These are phyloP conservation scores for Epichloe aotearoae DNA, from an alignment of 2,329 filamentous ascomycete species.

Conservation along the genomic window DNA sequence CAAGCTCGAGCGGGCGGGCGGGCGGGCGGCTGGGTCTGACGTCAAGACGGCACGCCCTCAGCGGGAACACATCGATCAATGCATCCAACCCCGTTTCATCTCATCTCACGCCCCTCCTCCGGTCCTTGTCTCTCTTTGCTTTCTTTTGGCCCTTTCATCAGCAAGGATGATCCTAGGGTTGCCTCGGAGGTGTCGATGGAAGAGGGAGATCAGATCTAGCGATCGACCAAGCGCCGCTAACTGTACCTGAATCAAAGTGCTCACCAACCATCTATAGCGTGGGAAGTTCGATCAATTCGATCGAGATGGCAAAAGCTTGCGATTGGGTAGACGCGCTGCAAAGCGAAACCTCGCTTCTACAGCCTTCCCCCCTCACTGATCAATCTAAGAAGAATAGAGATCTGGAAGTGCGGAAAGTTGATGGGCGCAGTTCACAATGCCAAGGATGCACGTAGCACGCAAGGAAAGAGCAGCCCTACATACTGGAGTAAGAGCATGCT, in stretches of 20 bases:
- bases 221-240: slow-evolving; percentile 3
- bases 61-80: neutral
- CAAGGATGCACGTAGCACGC: too few relatives aligned
- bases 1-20: neutral
- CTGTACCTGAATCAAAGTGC: too few relatives aligned
- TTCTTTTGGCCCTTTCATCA: neutral
- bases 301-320: neutral
- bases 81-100: neutral
- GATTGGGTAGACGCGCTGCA: neutral
- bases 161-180: slow-evolving; percentile 1
- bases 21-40: neutral
- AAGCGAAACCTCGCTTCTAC: too few relatives aligned
- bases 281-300: neutral
- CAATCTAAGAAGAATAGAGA: too few relatives aligned
- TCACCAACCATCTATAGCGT: too few relatives aligned
- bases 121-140: neutral
- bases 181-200: neutral
- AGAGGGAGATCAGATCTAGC: slow-evolving; percentile 9
- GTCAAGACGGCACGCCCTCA: neutral
- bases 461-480: too few relatives aligned
- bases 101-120: neutral
- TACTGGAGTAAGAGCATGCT: too few relatives aligned
- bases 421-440: too few relatives aligned
- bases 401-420: too few relatives aligned
- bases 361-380: too few relatives aligned